Evolutionary conservation across 495 filamentous ascomycete species (phyloP).

Genomic region (Geopyxis carbonaria): DNA sequence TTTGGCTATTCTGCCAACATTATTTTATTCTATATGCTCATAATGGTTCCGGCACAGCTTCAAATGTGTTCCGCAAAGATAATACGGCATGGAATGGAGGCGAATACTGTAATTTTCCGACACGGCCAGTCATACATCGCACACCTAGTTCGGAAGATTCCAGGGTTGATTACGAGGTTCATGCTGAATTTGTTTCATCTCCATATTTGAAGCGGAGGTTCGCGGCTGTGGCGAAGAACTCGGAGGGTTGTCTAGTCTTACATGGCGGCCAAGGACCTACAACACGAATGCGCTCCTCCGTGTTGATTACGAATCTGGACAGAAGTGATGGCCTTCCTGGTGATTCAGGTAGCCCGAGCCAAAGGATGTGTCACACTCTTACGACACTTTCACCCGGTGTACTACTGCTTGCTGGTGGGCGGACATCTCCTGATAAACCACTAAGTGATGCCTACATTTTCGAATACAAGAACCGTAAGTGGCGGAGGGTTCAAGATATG

Average conservation of each 20-base stretch:
- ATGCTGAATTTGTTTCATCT: constrained; percentile 16
- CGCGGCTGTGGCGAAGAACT: constrained; percentile 30
- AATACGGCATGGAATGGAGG: constrained; percentile 14
- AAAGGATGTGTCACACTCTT: constrained; percentile 63
- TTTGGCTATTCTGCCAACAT: constrained; percentile 68
- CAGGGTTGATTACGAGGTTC: constrained; percentile 15
- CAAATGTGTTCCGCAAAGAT: no score
- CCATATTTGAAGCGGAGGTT: constrained; percentile 26
- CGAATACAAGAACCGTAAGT: constrained; percentile 36
- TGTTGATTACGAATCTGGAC: constrained; percentile 15
- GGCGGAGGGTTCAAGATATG: constrained; percentile 46
- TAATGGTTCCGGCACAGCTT: constrained; percentile 9
- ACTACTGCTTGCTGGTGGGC: constrained; percentile 57
- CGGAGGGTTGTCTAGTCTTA: constrained; percentile 28
- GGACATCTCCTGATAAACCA: constrained; percentile 51
- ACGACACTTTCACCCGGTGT: constrained; percentile 36
- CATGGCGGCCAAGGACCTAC: constrained; percentile 45
- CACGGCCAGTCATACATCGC: background rate
- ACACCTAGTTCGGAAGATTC: constrained; percentile 15
- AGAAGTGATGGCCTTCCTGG: background rate
- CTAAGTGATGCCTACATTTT: constrained; percentile 58
- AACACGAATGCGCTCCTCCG: constrained; percentile 13
- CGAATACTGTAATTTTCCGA: constrained; percentile 16
- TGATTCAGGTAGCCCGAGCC: constrained; percentile 9
- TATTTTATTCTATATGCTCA: constrained; percentile 63